These are phyloP conservation scores for Uromyces viciae-fabae DNA, from an alignment of 1,284 basidiomycete species.

Conservation along the genomic window DNA sequence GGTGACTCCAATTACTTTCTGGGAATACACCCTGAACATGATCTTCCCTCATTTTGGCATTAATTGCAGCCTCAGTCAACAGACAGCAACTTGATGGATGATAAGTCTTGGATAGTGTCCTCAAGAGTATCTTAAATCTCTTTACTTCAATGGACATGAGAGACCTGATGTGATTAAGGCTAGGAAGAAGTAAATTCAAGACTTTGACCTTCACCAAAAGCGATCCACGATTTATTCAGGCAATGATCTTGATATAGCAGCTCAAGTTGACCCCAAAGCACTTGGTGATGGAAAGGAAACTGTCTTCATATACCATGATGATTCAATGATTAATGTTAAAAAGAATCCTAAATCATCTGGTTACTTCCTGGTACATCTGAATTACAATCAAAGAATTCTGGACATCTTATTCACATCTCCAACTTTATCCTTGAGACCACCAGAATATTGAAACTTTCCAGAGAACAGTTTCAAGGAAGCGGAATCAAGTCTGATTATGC, in stretches of 20 bases:
- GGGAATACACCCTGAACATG: background rate
- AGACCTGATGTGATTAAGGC: no score
- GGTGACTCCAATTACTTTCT: background rate
- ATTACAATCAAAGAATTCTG: background rate
- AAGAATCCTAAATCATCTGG: constrained; percentile 1
- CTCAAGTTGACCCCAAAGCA: background rate
- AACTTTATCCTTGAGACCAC: constrained; percentile 18
- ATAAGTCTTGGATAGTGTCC: background rate
- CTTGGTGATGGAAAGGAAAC: background rate
- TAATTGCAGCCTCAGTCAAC: background rate
- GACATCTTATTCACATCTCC: background rate
- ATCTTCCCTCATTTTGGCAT: background rate
- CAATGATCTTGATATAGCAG: background rate
- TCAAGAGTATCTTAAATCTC: background rate
- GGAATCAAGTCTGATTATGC: background rate
- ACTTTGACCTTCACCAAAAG: background rate
- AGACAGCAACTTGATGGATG: background rate
- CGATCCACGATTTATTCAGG: background rate
- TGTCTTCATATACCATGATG: constrained; percentile 14
- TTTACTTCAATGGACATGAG: background rate
- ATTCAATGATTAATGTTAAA: background rate
- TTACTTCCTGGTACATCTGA: background rate
- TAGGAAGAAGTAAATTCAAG: constrained; percentile 1
- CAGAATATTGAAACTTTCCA: background rate
- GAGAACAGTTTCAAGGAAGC: background rate